Evolutionary conservation across 2,329 filamentous ascomycete genomes (phyloP).

Genomic region (Scedosporium apiospermum): DNA sequence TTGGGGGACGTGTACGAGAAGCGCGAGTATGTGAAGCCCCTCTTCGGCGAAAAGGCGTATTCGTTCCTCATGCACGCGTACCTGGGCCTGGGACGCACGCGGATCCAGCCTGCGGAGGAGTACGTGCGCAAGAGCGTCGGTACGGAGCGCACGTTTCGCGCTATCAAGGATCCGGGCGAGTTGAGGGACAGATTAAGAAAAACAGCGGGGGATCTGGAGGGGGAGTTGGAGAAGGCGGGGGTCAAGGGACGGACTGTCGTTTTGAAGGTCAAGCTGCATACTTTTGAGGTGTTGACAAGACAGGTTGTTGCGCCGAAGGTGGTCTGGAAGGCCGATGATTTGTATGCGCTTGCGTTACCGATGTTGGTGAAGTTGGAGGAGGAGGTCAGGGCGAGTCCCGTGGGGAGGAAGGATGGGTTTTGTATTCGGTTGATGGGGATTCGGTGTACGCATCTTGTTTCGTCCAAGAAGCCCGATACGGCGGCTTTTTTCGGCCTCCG

Average conservation of each 20-base stretch:
- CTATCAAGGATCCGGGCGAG: conserved; percentile 59
- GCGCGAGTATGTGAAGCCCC: conserved; percentile 59
- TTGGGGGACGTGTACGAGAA: conserved; percentile 80
- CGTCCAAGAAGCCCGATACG: conserved; percentile 70
- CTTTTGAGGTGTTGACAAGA: conserved; percentile 81
- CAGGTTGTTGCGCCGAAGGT: conserved; percentile 69
- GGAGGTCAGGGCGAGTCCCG: conserved; percentile 45
- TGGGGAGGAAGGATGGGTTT: conserved; percentile 53
- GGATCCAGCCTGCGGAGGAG: conserved; percentile 76
- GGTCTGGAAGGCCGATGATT: conserved; percentile 63
- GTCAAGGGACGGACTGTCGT: conserved; percentile 88
- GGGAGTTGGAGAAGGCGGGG: conserved; percentile 68
- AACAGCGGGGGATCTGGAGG: conserved; percentile 78
- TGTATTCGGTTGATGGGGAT: conserved; percentile 74
- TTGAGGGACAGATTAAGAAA: conserved; percentile 69
- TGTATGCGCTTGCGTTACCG: conserved; percentile 72
- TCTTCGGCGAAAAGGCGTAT: conserved; percentile 89
- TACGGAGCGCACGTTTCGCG: conserved; percentile 83
- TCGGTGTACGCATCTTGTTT: conserved; percentile 77
- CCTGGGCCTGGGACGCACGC: conserved; percentile 77
- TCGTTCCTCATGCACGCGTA: conserved; percentile 78
- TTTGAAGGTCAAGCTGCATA: conserved; percentile 88
- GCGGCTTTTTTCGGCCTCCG: conserved; percentile 69
- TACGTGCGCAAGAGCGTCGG: conserved; percentile 90
- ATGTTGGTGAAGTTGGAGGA: conserved; percentile 79